Evolutionary conservation across 352 stramenopile genomes (phyloP).

Genomic region (Pythium sp.): DNA sequence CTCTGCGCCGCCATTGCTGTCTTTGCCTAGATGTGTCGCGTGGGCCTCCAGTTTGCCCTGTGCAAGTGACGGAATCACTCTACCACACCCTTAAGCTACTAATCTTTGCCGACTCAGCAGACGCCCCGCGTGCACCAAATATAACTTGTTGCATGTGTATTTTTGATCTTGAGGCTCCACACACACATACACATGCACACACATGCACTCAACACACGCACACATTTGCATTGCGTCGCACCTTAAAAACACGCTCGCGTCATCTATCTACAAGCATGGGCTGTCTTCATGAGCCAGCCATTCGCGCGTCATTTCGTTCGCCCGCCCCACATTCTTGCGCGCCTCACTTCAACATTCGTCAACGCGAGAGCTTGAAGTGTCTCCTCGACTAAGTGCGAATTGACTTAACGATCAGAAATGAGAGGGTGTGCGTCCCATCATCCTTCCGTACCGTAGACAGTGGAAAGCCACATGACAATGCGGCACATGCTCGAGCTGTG

Average conservation of each 20-base stretch:
- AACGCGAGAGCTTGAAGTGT: slow-evolving; percentile 4
- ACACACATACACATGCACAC: not conserved
- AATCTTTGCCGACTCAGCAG: not conserved
- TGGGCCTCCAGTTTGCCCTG: not conserved
- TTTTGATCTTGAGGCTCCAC: not conserved
- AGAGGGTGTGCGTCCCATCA: slow-evolving; percentile 2
- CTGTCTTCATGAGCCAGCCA: not conserved
- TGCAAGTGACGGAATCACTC: not conserved
- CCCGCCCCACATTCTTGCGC: not conserved
- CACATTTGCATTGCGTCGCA: not conserved
- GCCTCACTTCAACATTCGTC: not conserved
- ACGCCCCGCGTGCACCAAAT: not conserved
- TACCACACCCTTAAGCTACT: not conserved
- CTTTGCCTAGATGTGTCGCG: not conserved
- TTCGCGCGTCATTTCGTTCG: not conserved
- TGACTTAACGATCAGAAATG: not conserved
- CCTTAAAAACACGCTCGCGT: not conserved
- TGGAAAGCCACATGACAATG: slow-evolving; percentile 9
- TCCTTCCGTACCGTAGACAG: not conserved
- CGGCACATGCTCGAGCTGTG: not conserved
- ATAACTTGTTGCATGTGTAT: not conserved
- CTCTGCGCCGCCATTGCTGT: slow-evolving; percentile 2
- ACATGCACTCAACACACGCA: not conserved
- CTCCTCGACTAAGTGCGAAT: slow-evolving; percentile 1
- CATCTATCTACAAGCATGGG: no score